phyloP scores from a whole-genome alignment of 2,329 filamentous ascomycete genomes.

The Fusarium virguliforme region DNA sequence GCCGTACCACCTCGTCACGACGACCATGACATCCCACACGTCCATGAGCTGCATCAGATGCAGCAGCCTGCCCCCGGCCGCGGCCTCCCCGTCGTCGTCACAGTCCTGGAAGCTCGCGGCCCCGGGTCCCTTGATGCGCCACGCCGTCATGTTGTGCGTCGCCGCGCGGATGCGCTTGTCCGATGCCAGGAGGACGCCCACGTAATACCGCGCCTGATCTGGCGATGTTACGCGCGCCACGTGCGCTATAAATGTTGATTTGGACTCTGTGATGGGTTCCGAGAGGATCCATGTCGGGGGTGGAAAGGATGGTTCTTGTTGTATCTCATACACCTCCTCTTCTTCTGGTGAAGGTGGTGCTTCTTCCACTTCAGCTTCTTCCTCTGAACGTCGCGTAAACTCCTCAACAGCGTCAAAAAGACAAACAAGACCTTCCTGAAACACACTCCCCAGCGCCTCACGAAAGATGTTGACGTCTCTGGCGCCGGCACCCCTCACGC shows the following conservation, averaged over 20 bases:
- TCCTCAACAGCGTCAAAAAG: conserved; percentile 93
- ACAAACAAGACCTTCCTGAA: conserved; percentile 82
- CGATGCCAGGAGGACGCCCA: conserved; percentile 83
- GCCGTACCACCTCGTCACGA: conserved; percentile 96
- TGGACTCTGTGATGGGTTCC: conserved; percentile 82
- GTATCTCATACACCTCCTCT: conserved; percentile 26
- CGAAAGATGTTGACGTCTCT: conserved; percentile 79
- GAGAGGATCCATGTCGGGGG: conserved; percentile 78
- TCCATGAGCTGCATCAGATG: conserved; percentile 97
- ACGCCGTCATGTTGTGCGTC: conserved; percentile 96
- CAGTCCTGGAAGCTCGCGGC: conserved; percentile 83
- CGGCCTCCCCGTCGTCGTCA: conserved; percentile 96
- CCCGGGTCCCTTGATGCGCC: conserved; percentile 80
- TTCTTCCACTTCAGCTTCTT: conserved; percentile 43
- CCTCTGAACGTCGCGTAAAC: conserved; percentile 65
- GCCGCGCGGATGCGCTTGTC: conserved; percentile 90
- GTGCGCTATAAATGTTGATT: conserved; percentile 89
- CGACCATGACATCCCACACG: conserved; percentile 91
- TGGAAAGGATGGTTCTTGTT: conserved; percentile 42
- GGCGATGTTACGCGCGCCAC: conserved; percentile 79
- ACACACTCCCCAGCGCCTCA: conserved; percentile 77
- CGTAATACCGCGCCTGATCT: conserved; percentile 77
- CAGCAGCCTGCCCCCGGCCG: conserved; percentile 87
- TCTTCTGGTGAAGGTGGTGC: conserved; percentile 32
- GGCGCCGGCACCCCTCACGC: conserved; percentile 80